Evolutionary conservation across 2,329 filamentous ascomycete genomes (phyloP), one percentile per base, ranked within the genome.

Genomic region (Thielaviopsis ethacetica): DNA sequence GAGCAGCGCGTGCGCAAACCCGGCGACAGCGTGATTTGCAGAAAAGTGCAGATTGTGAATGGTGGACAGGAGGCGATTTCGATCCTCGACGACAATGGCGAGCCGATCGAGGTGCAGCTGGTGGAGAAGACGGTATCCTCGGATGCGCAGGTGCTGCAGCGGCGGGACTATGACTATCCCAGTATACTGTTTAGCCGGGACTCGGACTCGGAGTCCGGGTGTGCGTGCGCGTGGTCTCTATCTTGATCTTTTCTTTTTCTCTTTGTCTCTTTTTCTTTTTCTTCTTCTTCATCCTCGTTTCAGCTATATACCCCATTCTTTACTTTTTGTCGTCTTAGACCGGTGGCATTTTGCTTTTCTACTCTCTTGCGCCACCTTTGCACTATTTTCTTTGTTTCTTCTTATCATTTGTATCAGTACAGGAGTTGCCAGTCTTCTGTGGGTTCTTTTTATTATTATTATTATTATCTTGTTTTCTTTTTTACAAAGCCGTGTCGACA

Each of bases 1-100:
- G 80, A 82, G 66, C 74, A 76, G 15, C 78, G 79, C 17, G 67
- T 74, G 19, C 44, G n/a, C 59, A 66, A 6, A 65, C 63, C 21
- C 61, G 67, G 9, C 64, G 68, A 17, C 65, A 69, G 1, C 65
- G 68, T 1, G 63, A 72, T 78, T 0, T 71, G 65, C 30, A 82
- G 79, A 61, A 71, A 71, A 63, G 73, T 77, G 30, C 67, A 72
- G 61, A 72, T 82, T 12, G 63, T 67, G 17, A 65, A 68, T 0
- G 66, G 71, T 13, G 74, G 73, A 6, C 62, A 67, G 19, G 67
- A 67, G 19, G 72, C 71, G 2, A 63, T 64, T 19, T 70, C 71
- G 1, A 64, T 74, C 12, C 53, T 65, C 2, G 71, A 75, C 52
- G 64, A 62, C 0, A 63, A 73, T 12, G 73, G 73, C 10, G 67